Percentiles rank a stretch among this genome's conserved stretches.
Evolutionary conservation across 78 protist species (phyloP).

Genomic region (Capsaspora owczarzaki): DNA sequence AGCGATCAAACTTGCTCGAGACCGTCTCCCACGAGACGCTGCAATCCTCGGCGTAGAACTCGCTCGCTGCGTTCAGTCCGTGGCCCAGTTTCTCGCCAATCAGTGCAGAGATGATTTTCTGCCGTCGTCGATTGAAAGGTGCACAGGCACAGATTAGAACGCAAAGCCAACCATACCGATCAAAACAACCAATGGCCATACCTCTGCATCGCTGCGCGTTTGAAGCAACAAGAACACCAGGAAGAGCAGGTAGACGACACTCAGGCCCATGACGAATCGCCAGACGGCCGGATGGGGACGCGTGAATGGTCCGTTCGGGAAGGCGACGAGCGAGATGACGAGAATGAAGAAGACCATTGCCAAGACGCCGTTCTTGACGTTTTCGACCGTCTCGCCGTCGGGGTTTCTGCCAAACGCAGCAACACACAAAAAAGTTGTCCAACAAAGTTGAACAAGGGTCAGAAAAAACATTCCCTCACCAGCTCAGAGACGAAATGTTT

Average conservation of each 20-base stretch:
- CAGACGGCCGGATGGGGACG: slow-evolving; percentile 87
- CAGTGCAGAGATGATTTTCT: too few species aligned
- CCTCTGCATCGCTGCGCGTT: slow-evolving; percentile 14
- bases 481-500: not conserved
- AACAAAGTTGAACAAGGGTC: not conserved
- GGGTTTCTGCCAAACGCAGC: not conserved
- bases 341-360: slow-evolving; percentile 50
- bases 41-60: slow-evolving; percentile 67
- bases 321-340: slow-evolving; percentile 42
- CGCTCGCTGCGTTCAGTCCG: not conserved
- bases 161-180: too few species aligned
- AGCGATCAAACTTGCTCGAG: slow-evolving; percentile 43
- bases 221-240: slow-evolving; percentile 68
- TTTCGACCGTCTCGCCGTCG: not conserved
- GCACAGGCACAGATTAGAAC: too few species aligned
- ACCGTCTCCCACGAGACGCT: slow-evolving; percentile 55
- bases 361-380: slow-evolving; percentile 32
- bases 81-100: not conserved
- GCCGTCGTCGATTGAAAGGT: too few species aligned
- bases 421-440: not conserved
- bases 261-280: slow-evolving; percentile 65
- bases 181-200: not conserved
- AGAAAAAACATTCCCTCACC: not conserved
- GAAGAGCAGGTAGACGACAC: slow-evolving; percentile 58
- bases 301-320: slow-evolving; percentile 60